Evolutionary conservation across 2,329 filamentous ascomycete genomes (phyloP).

Genomic region (Fusarium dimerum): DNA sequence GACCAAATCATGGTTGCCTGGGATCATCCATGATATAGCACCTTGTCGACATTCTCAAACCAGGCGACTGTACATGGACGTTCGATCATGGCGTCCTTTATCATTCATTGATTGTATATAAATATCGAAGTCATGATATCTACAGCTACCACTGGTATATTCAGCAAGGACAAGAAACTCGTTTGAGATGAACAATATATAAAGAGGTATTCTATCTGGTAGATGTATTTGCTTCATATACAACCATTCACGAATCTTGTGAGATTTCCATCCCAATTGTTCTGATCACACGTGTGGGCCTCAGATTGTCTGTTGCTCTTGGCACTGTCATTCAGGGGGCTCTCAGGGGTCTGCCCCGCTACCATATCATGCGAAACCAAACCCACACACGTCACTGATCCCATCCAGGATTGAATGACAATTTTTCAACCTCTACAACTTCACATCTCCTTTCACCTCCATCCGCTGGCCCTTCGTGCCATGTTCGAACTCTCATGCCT

Average conservation of each 20-base stretch:
- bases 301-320: neutral
- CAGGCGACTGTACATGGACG: neutral
- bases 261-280: too few relatives aligned
- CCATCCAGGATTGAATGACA: neutral
- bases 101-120: neutral
- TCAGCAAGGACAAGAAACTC: neutral
- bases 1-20: neutral
- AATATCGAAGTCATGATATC: neutral
- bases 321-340: neutral
- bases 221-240: too few relatives aligned
- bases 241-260: too few relatives aligned
- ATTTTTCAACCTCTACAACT: neutral
- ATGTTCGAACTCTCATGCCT: slow-evolving; percentile 27
- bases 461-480: slow-evolving; percentile 18
- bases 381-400: neutral
- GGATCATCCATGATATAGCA: neutral
- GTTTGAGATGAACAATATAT: too few relatives aligned
- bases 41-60: neutral
- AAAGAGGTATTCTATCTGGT: too few relatives aligned
- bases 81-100: neutral
- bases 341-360: neutral
- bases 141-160: neutral
- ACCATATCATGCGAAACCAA: neutral
- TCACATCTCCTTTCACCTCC: neutral
- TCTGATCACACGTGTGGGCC: neutral